Conservation (phyloP, 495 filamentous ascomycete genomes). For the Aspergillus biplanus region DNA sequence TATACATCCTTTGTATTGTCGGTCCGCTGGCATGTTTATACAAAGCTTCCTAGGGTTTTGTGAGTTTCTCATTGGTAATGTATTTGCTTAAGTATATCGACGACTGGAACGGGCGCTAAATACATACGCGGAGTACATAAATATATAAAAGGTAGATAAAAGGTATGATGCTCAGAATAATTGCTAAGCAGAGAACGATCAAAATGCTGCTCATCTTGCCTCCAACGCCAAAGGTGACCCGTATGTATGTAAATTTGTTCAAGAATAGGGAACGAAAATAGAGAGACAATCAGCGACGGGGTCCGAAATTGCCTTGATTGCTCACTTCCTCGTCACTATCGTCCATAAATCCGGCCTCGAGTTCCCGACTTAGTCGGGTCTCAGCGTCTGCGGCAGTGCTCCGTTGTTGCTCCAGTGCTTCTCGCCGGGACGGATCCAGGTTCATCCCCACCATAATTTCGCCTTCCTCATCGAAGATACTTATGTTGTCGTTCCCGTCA, state of each 20-base stretch:
- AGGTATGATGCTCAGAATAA: constrained; percentile 26
- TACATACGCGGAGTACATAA: background rate
- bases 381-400: constrained; percentile 43
- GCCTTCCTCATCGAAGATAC: constrained; percentile 70
- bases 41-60: too few relatives aligned
- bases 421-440: constrained; percentile 51
- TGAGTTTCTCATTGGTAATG: too few relatives aligned
- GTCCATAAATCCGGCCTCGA: constrained; percentile 84
- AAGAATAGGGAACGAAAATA: background rate
- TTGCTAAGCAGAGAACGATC: background rate
- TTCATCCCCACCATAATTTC: constrained; percentile 65
- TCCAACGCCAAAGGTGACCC: constrained; percentile 4
- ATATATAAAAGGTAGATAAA: constrained; percentile 3
- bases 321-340: constrained; percentile 69
- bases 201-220: background rate
- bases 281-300: constrained; percentile 8
- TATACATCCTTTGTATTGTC: too few relatives aligned
- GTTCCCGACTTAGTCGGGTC: constrained; percentile 74
- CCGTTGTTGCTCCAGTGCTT: constrained; percentile 53
- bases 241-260: background rate
- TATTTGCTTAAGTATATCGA: too few relatives aligned
- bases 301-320: constrained; percentile 5
- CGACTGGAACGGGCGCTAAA: too few relatives aligned
- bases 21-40: too few relatives aligned
- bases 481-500: constrained; percentile 63